These are phyloP conservation scores for Murraya koenigii DNA, from an alignment of 345 rosid species.

Conservation along the genomic window DNA sequence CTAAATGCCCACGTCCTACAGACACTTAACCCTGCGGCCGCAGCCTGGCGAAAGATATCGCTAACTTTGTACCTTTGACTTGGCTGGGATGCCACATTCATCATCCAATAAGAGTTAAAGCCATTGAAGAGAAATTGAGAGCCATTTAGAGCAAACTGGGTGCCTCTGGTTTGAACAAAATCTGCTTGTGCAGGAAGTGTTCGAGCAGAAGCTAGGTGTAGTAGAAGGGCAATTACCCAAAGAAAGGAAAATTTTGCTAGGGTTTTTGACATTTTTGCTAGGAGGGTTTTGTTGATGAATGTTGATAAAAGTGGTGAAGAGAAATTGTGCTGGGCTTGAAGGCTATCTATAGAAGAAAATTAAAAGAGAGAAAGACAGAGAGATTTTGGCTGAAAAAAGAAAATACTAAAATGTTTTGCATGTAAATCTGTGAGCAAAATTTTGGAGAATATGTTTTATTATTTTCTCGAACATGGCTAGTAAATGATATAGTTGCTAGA, in stretches of 20 bases:
- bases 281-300: neutral
- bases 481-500: neutral
- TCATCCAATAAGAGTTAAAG: slow-evolving; percentile 56
- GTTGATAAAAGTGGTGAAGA: neutral
- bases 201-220: slow-evolving; percentile 8
- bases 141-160: slow-evolving; percentile 33
- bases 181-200: slow-evolving; percentile 6
- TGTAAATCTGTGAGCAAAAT: neutral
- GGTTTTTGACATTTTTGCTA: slow-evolving; percentile 10
- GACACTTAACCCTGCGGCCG: slow-evolving; percentile 34
- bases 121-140: slow-evolving; percentile 46
- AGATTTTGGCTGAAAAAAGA: neutral
- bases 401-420: neutral
- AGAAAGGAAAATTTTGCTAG: slow-evolving; percentile 1
- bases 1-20: slow-evolving; percentile 54
- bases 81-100: slow-evolving; percentile 30
- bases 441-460: neutral
- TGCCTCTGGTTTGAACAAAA: slow-evolving; percentile 30
- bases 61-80: slow-evolving; percentile 27
- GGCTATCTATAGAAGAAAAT: neutral
- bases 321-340: neutral
- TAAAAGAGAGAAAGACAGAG: neutral
- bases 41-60: slow-evolving; percentile 32
- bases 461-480: neutral
- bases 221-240: slow-evolving; percentile 2